A percentile compares a stretch with the other conserved stretches of the same genome.
Conservation (phyloP, 2,329 filamentous ascomycete genomes). For the Exophiala viscosa region DNA sequence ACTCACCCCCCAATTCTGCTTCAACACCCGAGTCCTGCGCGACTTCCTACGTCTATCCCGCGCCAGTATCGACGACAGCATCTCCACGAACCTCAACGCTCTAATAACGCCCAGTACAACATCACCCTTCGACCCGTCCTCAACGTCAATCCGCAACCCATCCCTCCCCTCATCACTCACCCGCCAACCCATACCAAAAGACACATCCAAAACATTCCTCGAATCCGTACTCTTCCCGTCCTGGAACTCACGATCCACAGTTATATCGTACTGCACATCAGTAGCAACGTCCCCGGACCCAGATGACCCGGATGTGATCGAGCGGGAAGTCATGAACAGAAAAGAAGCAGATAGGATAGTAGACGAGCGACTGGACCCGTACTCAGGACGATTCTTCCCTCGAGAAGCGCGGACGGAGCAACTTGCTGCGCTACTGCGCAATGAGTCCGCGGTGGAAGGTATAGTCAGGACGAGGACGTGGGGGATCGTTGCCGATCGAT, state of each 20-base stretch:
- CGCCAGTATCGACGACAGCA: conserved; percentile 83
- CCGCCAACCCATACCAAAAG: conserved; percentile 36
- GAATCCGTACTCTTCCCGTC: conserved; percentile 76
- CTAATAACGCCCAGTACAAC: conserved; percentile 68
- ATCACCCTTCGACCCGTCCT: conserved; percentile 71
- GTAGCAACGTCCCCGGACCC: conserved; percentile 86
- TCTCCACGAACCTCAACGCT: conserved; percentile 88
- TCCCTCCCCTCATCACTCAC: conserved; percentile 14
- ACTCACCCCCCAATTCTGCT: conserved; percentile 72
- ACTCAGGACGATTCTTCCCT: conserved; percentile 77
- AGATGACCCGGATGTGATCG: conserved; percentile 71
- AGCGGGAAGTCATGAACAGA: conserved; percentile 67
- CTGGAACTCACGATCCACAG: conserved; percentile 78
- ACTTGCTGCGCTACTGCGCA: conserved; percentile 68
- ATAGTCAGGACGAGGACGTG: conserved; percentile 78
- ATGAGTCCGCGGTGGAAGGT: conserved; percentile 76
- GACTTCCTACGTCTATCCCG: conserved; percentile 89
- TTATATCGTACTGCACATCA: conserved; percentile 81
- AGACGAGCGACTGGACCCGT: conserved; percentile 87
- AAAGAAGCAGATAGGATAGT: conserved; percentile 69
- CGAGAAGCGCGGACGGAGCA: conserved; percentile 75
- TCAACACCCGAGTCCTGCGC: conserved; percentile 39
- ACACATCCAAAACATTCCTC: conserved; percentile 69
- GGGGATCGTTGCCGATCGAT: conserved; percentile 72
- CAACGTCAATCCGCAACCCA: conserved; percentile 53